These are phyloP conservation scores for Cadophora sp. DNA, from an alignment of 2,329 filamentous ascomycete species.

Conservation along the genomic window DNA sequence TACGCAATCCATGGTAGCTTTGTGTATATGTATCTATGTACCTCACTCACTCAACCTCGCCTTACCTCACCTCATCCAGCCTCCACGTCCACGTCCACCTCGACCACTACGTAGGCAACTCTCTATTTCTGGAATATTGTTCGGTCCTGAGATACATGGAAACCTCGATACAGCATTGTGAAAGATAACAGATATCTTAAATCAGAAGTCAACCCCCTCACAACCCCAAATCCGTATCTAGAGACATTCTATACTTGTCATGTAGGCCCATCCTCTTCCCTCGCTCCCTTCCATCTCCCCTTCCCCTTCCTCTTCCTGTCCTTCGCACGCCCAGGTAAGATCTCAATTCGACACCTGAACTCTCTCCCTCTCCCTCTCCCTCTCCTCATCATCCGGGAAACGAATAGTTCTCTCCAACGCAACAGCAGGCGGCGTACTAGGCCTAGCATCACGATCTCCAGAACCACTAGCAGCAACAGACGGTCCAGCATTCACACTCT, in stretches of 20 bases:
- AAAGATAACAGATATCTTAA: no score
- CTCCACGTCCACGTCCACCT: no score
- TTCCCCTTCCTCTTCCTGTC: no score
- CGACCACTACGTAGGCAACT: no score
- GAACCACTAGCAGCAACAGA: neutral
- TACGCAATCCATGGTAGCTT: neutral
- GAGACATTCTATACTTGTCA: no score
- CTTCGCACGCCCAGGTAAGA: neutral
- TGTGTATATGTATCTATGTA: conserved; percentile 24
- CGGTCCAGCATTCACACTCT: neutral
- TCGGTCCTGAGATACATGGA: no score
- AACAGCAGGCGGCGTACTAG: conserved; percentile 30
- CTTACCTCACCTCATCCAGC: no score
- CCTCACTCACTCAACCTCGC: neutral
- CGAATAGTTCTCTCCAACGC: conserved; percentile 49
- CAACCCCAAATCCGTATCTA: neutral
- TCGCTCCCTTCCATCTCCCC: no score
- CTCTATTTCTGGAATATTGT: no score
- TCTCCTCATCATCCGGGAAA: conserved; percentile 52
- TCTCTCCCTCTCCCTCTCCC: neutral
- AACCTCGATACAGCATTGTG: no score
- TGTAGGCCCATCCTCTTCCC: neutral
- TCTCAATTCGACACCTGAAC: neutral
- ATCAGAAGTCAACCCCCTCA: no score
- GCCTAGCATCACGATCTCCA: conserved; percentile 4